phyloP scores from a whole-genome alignment of 2,329 filamentous ascomycete species.

The Beauveria caledonica region DNA sequence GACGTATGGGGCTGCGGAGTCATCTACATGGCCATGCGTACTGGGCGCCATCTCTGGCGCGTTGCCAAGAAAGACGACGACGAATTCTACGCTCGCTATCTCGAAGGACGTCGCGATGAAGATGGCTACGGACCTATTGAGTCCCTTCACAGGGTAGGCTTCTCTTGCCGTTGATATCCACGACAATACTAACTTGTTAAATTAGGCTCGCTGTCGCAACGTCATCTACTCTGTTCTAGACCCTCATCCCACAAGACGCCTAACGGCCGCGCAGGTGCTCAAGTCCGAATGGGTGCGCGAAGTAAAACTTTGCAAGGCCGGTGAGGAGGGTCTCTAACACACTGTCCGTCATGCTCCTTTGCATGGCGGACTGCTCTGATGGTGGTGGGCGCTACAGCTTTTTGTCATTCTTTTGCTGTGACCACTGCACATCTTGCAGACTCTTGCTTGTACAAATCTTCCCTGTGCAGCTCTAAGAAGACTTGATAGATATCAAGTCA shows the following conservation, averaged over 20 bases:
- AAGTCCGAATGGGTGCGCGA: conserved; percentile 98
- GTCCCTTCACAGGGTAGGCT: conserved; percentile 81
- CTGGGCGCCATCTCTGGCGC: conserved; percentile 89
- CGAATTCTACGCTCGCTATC: conserved; percentile 91
- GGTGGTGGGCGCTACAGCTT: conserved; percentile 1
- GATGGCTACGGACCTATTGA: conserved; percentile 96
- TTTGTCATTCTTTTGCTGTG: neutral
- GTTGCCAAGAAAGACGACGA: conserved; percentile 96
- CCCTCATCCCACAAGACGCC: conserved; percentile 82
- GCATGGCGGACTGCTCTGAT: conserved; percentile 22
- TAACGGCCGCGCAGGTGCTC: conserved; percentile 91
- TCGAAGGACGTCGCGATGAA: conserved; percentile 87
- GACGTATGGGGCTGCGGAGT: conserved; percentile 98
- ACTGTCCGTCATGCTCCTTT: conserved; percentile 20
- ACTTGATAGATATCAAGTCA: conserved; percentile 10
- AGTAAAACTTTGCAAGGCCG: conserved; percentile 93
- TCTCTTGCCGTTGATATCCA: neutral
- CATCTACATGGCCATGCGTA: conserved; percentile 99
- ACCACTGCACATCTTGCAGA: conserved; percentile 19
- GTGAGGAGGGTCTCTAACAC: conserved; percentile 79
- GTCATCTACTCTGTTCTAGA: conserved; percentile 98
- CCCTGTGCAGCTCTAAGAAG: conserved; percentile 7
- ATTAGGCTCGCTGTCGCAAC: conserved; percentile 87
- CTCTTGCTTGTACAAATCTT: conserved; percentile 12
- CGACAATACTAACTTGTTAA: neutral